Evolutionary conservation across 345 rosid species (phyloP).

Genomic region (Murraya koenigii): DNA sequence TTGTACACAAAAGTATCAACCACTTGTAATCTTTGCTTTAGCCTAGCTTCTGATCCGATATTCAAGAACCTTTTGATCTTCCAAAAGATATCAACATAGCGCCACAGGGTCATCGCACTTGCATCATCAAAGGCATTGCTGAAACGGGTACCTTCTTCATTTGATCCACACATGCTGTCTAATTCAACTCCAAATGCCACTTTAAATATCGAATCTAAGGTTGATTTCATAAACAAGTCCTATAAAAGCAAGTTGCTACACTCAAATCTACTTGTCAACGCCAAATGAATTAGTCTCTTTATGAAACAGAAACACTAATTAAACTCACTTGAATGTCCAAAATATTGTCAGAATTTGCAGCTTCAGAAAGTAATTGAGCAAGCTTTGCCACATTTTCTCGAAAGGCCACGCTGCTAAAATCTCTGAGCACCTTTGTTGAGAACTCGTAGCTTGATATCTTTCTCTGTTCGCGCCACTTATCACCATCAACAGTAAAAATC

Average conservation of each 20-base stretch:
- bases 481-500: slow-evolving; percentile 47
- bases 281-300: background rate
- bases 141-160: slow-evolving; percentile 38
- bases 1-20: slow-evolving; percentile 48
- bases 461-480: slow-evolving; percentile 54
- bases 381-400: slow-evolving; percentile 35
- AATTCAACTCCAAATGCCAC: slow-evolving; percentile 62
- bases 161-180: slow-evolving; percentile 51
- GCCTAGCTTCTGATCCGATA: slow-evolving; percentile 51
- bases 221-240: slow-evolving; percentile 62
- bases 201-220: slow-evolving; percentile 60
- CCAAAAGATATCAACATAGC: slow-evolving; percentile 59
- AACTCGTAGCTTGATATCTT: slow-evolving; percentile 48
- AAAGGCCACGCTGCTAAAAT: slow-evolving; percentile 46
- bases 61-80: slow-evolving; percentile 51
- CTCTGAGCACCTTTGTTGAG: slow-evolving; percentile 43
- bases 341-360: slow-evolving; percentile 19
- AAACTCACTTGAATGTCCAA: slow-evolving; percentile 41
- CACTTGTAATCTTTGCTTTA: slow-evolving; percentile 40
- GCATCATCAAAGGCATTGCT: slow-evolving; percentile 58
- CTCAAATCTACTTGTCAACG: background rate
- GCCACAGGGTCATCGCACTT: slow-evolving; percentile 41
- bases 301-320: background rate
- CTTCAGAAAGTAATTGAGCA: slow-evolving; percentile 31
- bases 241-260: background rate